Evolutionary conservation across 768 basidiomycete genomes (phyloP), one percentile per base, ranked within the genome.

Genomic region (Lactifluus pinguis): DNA sequence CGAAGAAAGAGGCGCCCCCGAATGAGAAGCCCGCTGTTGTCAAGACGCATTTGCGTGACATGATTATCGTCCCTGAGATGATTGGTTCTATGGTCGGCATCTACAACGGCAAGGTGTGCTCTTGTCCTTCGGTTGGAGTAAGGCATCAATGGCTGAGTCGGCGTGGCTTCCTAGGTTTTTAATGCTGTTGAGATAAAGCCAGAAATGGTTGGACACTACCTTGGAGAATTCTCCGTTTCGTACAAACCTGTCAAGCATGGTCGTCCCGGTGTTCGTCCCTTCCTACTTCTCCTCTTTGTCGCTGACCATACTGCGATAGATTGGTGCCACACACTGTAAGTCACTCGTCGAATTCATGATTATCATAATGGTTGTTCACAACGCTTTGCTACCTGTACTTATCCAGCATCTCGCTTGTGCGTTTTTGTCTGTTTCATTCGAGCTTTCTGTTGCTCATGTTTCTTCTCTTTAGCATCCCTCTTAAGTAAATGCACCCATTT

Each of bases 61-160:
- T 99, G 97, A 95, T 98, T 76, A 87, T 99, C 76, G 97, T 99
- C 62, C 97, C 97, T 53, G 97, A 99, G 81, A 98, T 99, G 97
- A 98, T 99, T 76, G 97, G 97, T 64, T 88, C 85, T 70, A 92
- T 98, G 67, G 86, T 98, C 65, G 97, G 97, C 65, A 95, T 98
- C 73, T 98, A 99, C 86, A 95, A 94, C 72, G 93, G 93, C 72
- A 95, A 95, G 83, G 89, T 91, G 71, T 38, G 61, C n/a, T 6
- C 36, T 9, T 39, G 3, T 15, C 25, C 25, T 44, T 39, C 38
- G 11, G 48, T 17, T 5, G 15, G 51, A 38, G 30, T 34, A n/a
- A 21, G 15, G 50, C 25, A n/a, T 39, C 34, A 30, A 21, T 44
- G 52, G 25, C 62, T 44, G 30, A 50, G 65, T 15, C 2, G 10